Percentiles rank a stretch among this genome's conserved stretches.
Conservation (phyloP, 2,329 filamentous ascomycete species). For the Fusarium sp. region DNA sequence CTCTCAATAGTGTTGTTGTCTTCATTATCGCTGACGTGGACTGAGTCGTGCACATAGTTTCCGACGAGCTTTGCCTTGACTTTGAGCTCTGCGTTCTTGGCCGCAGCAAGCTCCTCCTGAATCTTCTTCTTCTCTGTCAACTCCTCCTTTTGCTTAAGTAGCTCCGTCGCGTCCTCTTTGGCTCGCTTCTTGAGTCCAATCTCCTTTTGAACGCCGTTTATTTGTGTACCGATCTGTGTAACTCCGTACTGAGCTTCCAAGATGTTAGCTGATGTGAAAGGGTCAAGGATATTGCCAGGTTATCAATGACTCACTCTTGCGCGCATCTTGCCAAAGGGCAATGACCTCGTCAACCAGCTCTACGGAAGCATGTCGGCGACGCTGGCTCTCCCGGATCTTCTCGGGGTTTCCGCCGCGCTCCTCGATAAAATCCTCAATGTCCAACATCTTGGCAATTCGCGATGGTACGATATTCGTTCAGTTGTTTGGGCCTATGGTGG, state of each 20-base stretch:
- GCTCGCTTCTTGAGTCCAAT: slow-evolving; percentile 94
- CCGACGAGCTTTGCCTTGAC: slow-evolving; percentile 84
- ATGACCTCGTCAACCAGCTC: slow-evolving; percentile 93
- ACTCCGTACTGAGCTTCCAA: slow-evolving; percentile 74
- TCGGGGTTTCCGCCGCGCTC: slow-evolving; percentile 94
- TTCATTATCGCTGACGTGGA: slow-evolving; percentile 86
- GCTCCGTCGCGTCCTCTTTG: slow-evolving; percentile 87
- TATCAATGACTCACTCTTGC: slow-evolving; percentile 65
- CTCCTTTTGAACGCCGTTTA: slow-evolving; percentile 90
- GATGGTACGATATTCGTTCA: slow-evolving; percentile 35
- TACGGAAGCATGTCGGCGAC: slow-evolving; percentile 81
- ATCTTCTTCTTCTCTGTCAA: slow-evolving; percentile 86
- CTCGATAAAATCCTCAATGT: slow-evolving; percentile 81
- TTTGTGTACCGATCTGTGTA: slow-evolving; percentile 83
- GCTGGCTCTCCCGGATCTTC: slow-evolving; percentile 91
- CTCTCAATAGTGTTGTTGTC: slow-evolving; percentile 84
- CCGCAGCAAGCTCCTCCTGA: slow-evolving; percentile 77
- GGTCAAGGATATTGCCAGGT: slow-evolving; percentile 1
- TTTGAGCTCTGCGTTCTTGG: slow-evolving; percentile 81
- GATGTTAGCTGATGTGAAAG: slow-evolving; percentile 19
- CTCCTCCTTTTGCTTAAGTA: slow-evolving; percentile 81
- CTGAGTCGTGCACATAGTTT: slow-evolving; percentile 81
- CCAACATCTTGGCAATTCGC: slow-evolving; percentile 69
- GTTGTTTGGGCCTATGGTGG: slow-evolving; percentile 32
- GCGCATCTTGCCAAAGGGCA: slow-evolving; percentile 85